Evolutionary conservation across 768 basidiomycete species (phyloP), one percentile per base, ranked within the genome.

Genomic region (Auriscalpium microsporum): DNA sequence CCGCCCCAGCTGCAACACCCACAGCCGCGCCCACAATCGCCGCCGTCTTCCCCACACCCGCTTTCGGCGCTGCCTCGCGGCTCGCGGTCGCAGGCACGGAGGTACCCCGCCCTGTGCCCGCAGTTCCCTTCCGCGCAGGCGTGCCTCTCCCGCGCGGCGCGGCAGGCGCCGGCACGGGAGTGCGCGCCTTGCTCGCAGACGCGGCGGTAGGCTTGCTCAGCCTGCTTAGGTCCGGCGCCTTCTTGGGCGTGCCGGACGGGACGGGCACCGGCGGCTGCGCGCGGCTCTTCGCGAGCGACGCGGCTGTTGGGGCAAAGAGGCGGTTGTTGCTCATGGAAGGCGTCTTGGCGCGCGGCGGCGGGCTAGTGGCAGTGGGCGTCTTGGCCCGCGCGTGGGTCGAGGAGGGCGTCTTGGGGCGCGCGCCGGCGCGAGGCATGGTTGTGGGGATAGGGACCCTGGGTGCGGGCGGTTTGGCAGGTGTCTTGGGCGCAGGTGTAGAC

Each of bases 181-280:
- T 65, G 16, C 83, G 78, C 19, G 79, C 79, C 65, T 81, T 84
- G 21, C 81, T 82, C 56, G 86, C 65, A 1, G 86, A 87, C 28
- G 88, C 84, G 10, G 87, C 87, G 1, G 89, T 90, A n/a, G 88
- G 89, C 68, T 88, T 88, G 68, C 81, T 87, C 45, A 90, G 72
- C 50, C 89, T 77, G 56, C 87, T 85, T 13, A 63, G 56, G 10
- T 83, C 74, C 0, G 75, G 75, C 48, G 72, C 78, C 56, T 74
- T 75, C 55, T 78, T 78, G 46, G 81, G 61, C 0, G 78, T 75
- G n/a, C 70, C 64, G 67, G 84, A 85, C 71, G 78, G 82, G 17
- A 70, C 68, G 0, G 74, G 72, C 0, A 81, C 75, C 8, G 73
- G 69, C 8, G 72, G 73, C 0, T 78, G 75, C 63, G 78, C 80